Conservation (phyloP, 768 basidiomycete species). For the Russula virescens region DNA sequence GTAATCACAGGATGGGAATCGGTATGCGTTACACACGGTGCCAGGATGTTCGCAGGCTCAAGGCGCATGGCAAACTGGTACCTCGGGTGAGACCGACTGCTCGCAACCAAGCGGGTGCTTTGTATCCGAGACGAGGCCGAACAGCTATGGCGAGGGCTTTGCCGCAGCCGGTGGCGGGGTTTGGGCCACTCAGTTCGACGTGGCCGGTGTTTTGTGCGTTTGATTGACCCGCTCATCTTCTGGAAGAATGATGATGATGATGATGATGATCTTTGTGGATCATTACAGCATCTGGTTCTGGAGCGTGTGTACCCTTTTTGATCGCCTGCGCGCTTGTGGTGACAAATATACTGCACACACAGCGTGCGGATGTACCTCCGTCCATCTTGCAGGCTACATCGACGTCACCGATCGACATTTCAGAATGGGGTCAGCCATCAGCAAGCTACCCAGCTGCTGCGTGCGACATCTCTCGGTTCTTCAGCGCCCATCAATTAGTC, state of each 20-base stretch:
- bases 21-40: conserved; percentile 51
- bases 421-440: conserved; percentile 43
- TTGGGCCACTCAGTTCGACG: conserved; percentile 65
- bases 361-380: conserved; percentile 37
- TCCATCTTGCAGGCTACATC: conserved; percentile 32
- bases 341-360: background rate
- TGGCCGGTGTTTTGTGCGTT: conserved; percentile 44
- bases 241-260: conserved; percentile 17
- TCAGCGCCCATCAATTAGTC: conserved; percentile 46
- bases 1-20: conserved; percentile 34
- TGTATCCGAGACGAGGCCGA: conserved; percentile 33
- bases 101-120: conserved; percentile 35
- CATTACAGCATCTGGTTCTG: conserved; percentile 43
- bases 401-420: conserved; percentile 34
- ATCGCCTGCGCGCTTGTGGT: background rate
- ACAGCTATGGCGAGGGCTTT: conserved; percentile 41
- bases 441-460: conserved; percentile 37
- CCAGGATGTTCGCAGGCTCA: conserved; percentile 34
- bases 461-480: conserved; percentile 43
- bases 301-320: conserved; percentile 32
- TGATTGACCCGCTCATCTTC: background rate
- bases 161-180: conserved; percentile 52
- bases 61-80: conserved; percentile 33
- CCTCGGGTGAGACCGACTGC: conserved; percentile 30
- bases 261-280: conserved; percentile 17